Percentiles rank a stretch among this genome's conserved stretches.
Conservation (phyloP, 78 protist species). For the Dictyostelium capitatum region DNA sequence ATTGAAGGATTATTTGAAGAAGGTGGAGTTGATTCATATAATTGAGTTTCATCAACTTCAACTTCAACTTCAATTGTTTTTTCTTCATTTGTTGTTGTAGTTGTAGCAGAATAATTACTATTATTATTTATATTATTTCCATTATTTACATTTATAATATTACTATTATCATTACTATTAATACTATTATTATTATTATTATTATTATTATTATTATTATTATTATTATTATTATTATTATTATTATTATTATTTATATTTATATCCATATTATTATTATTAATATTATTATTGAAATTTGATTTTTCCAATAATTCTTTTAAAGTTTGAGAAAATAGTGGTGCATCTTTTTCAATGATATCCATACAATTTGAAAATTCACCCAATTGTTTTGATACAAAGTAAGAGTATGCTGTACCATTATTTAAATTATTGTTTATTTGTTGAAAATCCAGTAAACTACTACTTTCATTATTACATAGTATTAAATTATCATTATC, state of each 20-base stretch:
- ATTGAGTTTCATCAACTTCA: too few relatives aligned
- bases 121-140: neutral
- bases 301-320: neutral
- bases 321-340: neutral
- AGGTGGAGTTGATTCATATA: too few relatives aligned
- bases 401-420: neutral
- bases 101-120: neutral
- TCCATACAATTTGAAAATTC: neutral
- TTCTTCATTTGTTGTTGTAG: neutral
- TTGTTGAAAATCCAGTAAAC: neutral
- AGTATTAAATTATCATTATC: neutral
- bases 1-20: too few relatives aligned
- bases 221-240: neutral
- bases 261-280: neutral
- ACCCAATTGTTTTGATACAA: neutral
- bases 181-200: neutral
- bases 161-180: neutral
- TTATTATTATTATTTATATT: neutral
- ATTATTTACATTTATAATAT: neutral
- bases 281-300: neutral
- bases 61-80: too few relatives aligned
- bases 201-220: neutral
- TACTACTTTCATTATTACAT: neutral
- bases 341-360: neutral
- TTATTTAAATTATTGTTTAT: neutral